phyloP scores from a whole-genome alignment of 768 basidiomycete genomes.

The Pleurotus eryngii region DNA sequence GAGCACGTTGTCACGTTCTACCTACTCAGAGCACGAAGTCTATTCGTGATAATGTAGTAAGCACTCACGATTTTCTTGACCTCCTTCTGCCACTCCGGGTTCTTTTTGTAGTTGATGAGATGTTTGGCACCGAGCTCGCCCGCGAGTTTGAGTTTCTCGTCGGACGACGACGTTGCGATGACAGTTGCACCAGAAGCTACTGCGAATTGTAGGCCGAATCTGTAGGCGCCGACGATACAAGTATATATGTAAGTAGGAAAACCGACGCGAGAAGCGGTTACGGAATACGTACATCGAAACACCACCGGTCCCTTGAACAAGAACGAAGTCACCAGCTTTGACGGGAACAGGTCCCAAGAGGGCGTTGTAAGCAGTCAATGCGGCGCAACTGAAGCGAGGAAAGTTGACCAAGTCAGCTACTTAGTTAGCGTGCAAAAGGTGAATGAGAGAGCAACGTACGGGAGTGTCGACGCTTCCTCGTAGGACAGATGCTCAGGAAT shows the following conservation, averaged over 20 bases:
- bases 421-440: neutral
- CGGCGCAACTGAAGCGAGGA: constrained; percentile 41
- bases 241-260: neutral
- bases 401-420: neutral
- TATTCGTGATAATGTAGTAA: constrained; percentile 7
- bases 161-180: constrained; percentile 65
- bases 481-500: constrained; percentile 59
- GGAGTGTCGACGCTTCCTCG: constrained; percentile 63
- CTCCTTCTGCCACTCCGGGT: constrained; percentile 56
- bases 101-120: constrained; percentile 59
- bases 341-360: constrained; percentile 45
- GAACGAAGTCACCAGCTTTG: constrained; percentile 58
- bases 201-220: constrained; percentile 59
- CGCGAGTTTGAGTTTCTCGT: constrained; percentile 55
- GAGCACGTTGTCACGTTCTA: neutral
- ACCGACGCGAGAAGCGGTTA: neutral
- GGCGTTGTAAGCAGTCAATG: constrained; percentile 62
- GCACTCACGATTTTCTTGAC: constrained; percentile 35
- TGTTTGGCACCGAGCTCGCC: constrained; percentile 49
- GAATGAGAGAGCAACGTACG: constrained; percentile 30
- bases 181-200: constrained; percentile 60
- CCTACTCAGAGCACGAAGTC: neutral
- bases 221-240: constrained; percentile 11
- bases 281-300: constrained; percentile 42
- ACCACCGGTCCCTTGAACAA: constrained; percentile 54